Evolutionary conservation across 257 asterid species (phyloP), one percentile per base, ranked within the genome.

Genomic region (Solanum clarkiae): DNA sequence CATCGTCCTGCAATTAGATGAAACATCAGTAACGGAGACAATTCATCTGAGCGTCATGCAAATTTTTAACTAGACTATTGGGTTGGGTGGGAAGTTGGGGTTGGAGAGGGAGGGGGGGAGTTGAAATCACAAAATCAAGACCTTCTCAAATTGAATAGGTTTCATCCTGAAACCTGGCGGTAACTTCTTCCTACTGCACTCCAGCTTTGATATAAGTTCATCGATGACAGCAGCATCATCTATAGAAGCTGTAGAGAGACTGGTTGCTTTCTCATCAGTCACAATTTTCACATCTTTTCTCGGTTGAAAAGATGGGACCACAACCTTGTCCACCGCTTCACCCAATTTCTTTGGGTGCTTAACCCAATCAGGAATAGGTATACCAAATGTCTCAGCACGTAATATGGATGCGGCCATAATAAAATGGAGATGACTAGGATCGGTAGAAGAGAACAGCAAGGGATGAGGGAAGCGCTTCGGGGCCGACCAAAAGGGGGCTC

Each of bases 121-220:
- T 36, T 36, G 24, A 42, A 3, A 15, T 45, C 32, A 17, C 32
- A 47, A 47, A 82, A 70, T 8, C 14, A 15, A 44, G 79, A 95
- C 98, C 98, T 95, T 95, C 91, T 95, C 98, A 89, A 95, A 95
- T 81, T 95, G 97, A 86, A 95, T 92, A 54, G 98, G 98, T 81
- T 90, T 95, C 98, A 95, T 92, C 94, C 85, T 88, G 92, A 91
- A 95, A 68, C 90, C 87, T 22, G 94, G 91, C 56, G 91, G 90
- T 53, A 95, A 83, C 81, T 87, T 87, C 87, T 90, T 82, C 86
- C 89, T 88, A 75, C 87, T 89, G 65, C 90, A 89, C 91, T 95
- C 98, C 88, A 95, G 92, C 92, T 93, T 95, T 88, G 51, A 49
- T 63, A 93, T 87, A 77, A 95, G 88, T n/a, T 92, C 95, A 89